phyloP scores from a whole-genome alignment of 306 rosid species.

The Oxytropis ochrocephala region DNA sequence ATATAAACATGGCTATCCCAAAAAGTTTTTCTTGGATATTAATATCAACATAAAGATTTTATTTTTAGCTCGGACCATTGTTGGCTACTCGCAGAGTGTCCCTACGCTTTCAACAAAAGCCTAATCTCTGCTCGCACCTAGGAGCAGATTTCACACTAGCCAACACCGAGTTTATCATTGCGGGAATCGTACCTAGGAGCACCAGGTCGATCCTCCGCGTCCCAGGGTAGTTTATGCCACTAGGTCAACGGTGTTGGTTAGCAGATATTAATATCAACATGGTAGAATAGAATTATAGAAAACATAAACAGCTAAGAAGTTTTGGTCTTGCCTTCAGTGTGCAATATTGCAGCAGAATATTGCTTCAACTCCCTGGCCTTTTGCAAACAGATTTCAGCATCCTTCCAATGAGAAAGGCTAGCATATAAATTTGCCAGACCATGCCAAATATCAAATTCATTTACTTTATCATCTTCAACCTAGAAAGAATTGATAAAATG shows the following conservation, averaged over 20 bases:
- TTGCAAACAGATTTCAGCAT: conserved; percentile 84
- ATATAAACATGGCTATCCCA: background rate
- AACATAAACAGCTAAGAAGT: conserved; percentile 10
- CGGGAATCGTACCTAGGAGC: no score
- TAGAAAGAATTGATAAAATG: conserved; percentile 28
- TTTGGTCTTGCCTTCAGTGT: conserved; percentile 60
- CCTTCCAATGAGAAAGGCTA: conserved; percentile 87
- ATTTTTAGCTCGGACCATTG: no score
- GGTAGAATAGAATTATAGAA: background rate
- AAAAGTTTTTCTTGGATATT: background rate
- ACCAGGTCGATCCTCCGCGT: no score
- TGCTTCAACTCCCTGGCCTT: conserved; percentile 70
- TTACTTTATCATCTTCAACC: conserved; percentile 63
- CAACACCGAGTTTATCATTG: no score
- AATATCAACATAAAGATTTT: no score
- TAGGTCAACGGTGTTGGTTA: background rate
- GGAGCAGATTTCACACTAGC: no score
- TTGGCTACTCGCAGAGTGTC: no score
- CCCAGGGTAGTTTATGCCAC: no score
- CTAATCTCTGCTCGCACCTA: no score
- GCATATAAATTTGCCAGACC: conserved; percentile 86
- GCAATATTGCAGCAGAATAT: conserved; percentile 48
- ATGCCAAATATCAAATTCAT: conserved; percentile 88
- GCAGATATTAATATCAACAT: background rate
- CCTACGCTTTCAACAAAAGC: no score